phyloP scores from a whole-genome alignment of 371 early-diverging fungal genomes.

The Neoconidiobolus thromboides region DNA sequence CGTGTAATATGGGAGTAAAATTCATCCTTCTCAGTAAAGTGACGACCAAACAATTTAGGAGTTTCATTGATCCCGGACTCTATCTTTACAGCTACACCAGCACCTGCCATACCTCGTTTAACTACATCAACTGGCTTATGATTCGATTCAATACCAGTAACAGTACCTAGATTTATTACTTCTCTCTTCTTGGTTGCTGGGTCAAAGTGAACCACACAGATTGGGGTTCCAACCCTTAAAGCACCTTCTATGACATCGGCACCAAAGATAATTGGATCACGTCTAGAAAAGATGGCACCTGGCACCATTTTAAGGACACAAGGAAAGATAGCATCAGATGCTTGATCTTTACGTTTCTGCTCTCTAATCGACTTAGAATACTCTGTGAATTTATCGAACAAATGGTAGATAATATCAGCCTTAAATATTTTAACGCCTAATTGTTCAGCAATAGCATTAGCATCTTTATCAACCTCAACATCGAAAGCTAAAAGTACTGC shows the following conservation, averaged over 20 bases:
- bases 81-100: constrained; percentile 92
- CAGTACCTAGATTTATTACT: constrained; percentile 70
- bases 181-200: constrained; percentile 49
- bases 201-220: constrained; percentile 80
- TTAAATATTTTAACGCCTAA: constrained; percentile 85
- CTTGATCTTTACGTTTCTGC: constrained; percentile 73
- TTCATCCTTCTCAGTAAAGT: constrained; percentile 80
- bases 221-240: constrained; percentile 84
- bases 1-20: constrained; percentile 72
- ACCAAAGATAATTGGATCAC: constrained; percentile 95
- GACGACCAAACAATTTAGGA: constrained; percentile 87
- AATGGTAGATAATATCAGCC: constrained; percentile 99
- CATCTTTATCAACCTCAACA: constrained; percentile 95
- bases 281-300: constrained; percentile 89
- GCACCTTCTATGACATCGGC: constrained; percentile 92
- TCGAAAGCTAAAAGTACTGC: constrained; percentile 98
- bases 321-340: constrained; percentile 91
- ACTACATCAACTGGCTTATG: constrained; percentile 72
- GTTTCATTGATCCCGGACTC: constrained; percentile 75
- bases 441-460: constrained; percentile 81
- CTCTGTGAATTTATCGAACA: constrained; percentile 92
- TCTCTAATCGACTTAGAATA: constrained; percentile 57
- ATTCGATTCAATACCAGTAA: constrained; percentile 93
- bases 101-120: constrained; percentile 68
- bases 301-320: constrained; percentile 87